A percentile compares a stretch with the other conserved stretches of the same genome.
These are phyloP conservation scores for Ascochyta viciae-villosae DNA, from an alignment of 2,329 filamentous ascomycete species.

Conservation along the genomic window DNA sequence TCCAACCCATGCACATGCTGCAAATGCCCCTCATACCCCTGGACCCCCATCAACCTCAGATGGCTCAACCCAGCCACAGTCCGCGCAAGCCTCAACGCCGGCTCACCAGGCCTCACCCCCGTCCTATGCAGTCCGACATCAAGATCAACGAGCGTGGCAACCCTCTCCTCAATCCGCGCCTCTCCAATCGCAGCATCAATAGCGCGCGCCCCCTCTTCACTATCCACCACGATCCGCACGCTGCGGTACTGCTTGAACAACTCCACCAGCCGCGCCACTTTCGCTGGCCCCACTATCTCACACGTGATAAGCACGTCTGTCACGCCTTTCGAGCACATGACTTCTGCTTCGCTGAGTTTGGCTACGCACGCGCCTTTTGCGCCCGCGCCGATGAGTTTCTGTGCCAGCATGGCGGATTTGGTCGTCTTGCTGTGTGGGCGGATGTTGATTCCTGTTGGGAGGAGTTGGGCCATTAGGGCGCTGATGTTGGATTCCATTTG, in stretches of 20 bases:
- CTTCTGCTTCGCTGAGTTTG: slow-evolving; percentile 56
- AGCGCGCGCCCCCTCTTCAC: slow-evolving; percentile 53
- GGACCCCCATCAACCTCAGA: slow-evolving; percentile 57
- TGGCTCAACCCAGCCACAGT: slow-evolving; percentile 49
- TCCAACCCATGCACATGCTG: slow-evolving; percentile 58
- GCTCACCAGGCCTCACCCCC: slow-evolving; percentile 54
- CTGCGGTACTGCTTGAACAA: slow-evolving; percentile 50
- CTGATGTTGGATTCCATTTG: slow-evolving; percentile 61
- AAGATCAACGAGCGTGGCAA: slow-evolving; percentile 56
- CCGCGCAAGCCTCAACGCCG: slow-evolving; percentile 51
- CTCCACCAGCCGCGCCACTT: slow-evolving; percentile 56
- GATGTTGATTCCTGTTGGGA: slow-evolving; percentile 56
- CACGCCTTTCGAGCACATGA: slow-evolving; percentile 53
- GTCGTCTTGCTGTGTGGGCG: slow-evolving; percentile 63
- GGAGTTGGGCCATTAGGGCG: slow-evolving; percentile 55
- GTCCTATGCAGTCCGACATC: slow-evolving; percentile 61
- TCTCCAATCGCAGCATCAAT: slow-evolving; percentile 54
- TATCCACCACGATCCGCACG: slow-evolving; percentile 59
- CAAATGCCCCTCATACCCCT: slow-evolving; percentile 62
- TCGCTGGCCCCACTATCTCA: slow-evolving; percentile 57
- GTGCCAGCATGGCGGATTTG: slow-evolving; percentile 57
- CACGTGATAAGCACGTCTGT: slow-evolving; percentile 61
- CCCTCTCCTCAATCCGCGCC: slow-evolving; percentile 48
- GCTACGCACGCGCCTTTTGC: slow-evolving; percentile 61
- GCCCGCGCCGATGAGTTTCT: slow-evolving; percentile 54